Base-by-base conservation (phyloP, 345 rosid species). In the Limnanthes douglasii region DNA sequence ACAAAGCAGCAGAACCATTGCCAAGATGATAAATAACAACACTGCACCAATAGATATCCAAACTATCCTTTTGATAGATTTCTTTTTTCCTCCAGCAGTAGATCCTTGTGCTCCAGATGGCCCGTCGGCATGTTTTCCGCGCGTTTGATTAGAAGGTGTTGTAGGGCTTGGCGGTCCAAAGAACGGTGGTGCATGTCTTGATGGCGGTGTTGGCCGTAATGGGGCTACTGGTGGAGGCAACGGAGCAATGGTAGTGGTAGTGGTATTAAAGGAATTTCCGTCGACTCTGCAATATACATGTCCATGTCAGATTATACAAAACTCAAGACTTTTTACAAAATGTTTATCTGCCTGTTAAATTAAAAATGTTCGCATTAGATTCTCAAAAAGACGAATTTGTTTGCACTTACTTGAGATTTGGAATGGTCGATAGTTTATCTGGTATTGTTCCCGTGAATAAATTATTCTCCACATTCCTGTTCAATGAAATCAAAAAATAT, bases 381-480 rank as follows among this genome's bases (percentile, higher is more conserved):
- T n/a, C n/a, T n/a, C n/a, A n/a, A n/a, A n/a, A n/a, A n/a, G n/a
- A n/a, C n/a, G 12, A 19, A 36, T 1, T 32, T 36, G 18, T 15
- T 22, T 28, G 25, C 8, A 39, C 71, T 72, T 52, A 90, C 96
- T 46, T 57, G 61, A 92, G 75, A 19, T 35, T 58, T 22, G 96
- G 88, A 43, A 92, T 73, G 53, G 47, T 58, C 43, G 73, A 72
- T 53, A 92, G 19, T 44, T 73, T 70, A 4, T 64, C 75, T 19
- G 99, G 99, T 59, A 92, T 81, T 18, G 93, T 83, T 45, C 99
- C 99, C 20, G 60, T 18, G 58, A 92, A 92, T 41, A 59, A 74
- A 54, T 92, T 92, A 44, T 92, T 78, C 66, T 80, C 96, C 51
- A 92, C 37, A 50, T 92, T 81, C 80, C 99, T 92, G 78, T 40